Evolutionary conservation across 495 filamentous ascomycete genomes (phyloP).

Genomic region (Amphirosellinia nigrospora): DNA sequence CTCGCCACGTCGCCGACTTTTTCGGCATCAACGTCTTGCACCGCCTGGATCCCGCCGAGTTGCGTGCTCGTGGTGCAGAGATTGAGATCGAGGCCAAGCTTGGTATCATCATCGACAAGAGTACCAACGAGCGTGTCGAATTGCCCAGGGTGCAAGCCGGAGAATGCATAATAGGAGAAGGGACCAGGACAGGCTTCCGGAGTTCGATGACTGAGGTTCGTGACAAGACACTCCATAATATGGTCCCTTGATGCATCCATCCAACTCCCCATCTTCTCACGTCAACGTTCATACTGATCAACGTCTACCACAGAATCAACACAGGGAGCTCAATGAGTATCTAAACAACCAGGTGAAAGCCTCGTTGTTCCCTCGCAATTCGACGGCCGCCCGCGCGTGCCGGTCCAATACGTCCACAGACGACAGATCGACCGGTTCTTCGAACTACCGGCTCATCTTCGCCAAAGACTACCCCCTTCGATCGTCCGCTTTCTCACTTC

Average conservation of each 20-base stretch:
- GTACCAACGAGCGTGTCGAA: slow-evolving; percentile 67
- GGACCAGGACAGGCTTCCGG: slow-evolving; percentile 64
- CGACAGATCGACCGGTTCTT: slow-evolving; percentile 82
- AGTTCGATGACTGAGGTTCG: slow-evolving; percentile 87
- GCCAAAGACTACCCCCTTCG: slow-evolving; percentile 50
- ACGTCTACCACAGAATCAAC: slow-evolving; percentile 64
- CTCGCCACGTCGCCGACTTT: slow-evolving; percentile 73
- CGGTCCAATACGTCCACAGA: slow-evolving; percentile 79
- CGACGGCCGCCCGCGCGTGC: slow-evolving; percentile 56
- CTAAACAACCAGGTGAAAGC: slow-evolving; percentile 72
- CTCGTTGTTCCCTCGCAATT: slow-evolving; percentile 52
- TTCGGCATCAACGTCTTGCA: slow-evolving; percentile 71
- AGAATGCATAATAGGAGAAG: slow-evolving; percentile 67
- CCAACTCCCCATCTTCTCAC: background rate
- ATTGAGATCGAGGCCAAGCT: slow-evolving; percentile 94
- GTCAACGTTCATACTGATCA: slow-evolving; percentile 15
- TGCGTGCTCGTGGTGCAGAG: slow-evolving; percentile 63
- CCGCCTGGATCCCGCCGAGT: slow-evolving; percentile 60
- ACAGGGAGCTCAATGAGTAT: slow-evolving; percentile 76
- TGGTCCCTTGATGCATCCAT: background rate
- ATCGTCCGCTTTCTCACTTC: slow-evolving; percentile 59
- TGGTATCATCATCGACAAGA: slow-evolving; percentile 76
- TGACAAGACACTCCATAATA: slow-evolving; percentile 21
- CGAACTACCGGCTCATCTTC: slow-evolving; percentile 66
- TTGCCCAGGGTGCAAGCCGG: slow-evolving; percentile 65